phyloP scores from a whole-genome alignment of 2,329 filamentous ascomycete genomes.

The Stagonosporopsis rhizophila region DNA sequence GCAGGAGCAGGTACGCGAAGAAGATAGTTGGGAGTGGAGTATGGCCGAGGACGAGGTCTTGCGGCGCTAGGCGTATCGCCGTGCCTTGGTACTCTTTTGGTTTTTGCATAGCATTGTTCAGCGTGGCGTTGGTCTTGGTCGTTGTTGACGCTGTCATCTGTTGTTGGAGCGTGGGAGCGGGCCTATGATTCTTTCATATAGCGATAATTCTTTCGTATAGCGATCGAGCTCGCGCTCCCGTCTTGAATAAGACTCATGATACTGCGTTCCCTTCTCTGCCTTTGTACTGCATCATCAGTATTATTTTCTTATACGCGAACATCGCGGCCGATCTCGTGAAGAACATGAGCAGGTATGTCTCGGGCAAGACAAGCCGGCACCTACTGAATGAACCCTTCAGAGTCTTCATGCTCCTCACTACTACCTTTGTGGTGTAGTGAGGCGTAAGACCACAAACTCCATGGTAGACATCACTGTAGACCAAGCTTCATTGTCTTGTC shows the following conservation, averaged over 20 bases:
- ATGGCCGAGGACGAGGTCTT: slow-evolving; percentile 36
- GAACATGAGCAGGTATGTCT: too few relatives aligned
- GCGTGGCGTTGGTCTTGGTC: slow-evolving; percentile 14
- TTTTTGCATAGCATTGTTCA: slow-evolving; percentile 11
- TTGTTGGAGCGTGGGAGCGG: neutral
- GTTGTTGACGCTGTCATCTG: neutral
- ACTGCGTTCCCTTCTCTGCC: neutral
- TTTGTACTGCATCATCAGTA: too few relatives aligned
- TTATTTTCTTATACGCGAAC: too few relatives aligned
- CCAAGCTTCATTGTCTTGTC: neutral
- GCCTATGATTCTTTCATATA: neutral
- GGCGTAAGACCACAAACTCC: too few relatives aligned
- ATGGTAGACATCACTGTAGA: too few relatives aligned
- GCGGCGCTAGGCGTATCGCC: slow-evolving; percentile 1
- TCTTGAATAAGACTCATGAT: neutral
- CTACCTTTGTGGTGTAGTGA: too few relatives aligned
- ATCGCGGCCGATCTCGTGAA: too few relatives aligned
- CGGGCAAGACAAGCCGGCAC: too few relatives aligned
- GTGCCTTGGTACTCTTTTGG: neutral
- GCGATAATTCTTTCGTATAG: slow-evolving; percentile 1
- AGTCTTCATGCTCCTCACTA: too few relatives aligned
- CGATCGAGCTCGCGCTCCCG: neutral
- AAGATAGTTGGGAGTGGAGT: slow-evolving; percentile 32
- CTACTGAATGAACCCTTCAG: too few relatives aligned
- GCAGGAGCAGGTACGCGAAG: slow-evolving; percentile 17